Evolutionary conservation across 345 rosid species (phyloP).

Genomic region (Jatropha curcas): DNA sequence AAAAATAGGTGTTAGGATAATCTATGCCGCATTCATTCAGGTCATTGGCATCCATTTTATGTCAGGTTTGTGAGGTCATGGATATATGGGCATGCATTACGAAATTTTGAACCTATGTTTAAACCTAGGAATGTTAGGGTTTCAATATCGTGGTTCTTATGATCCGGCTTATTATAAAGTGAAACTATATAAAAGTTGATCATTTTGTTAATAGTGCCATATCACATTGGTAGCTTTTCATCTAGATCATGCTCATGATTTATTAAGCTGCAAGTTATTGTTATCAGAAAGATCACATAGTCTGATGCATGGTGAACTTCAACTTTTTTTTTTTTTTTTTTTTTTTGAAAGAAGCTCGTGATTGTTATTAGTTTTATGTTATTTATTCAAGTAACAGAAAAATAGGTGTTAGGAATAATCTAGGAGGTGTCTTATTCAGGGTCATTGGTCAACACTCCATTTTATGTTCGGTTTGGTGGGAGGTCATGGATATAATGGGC

Average conservation of each 20-base stretch:
- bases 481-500: too few species aligned
- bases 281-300: neutral
- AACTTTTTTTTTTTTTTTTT: neutral
- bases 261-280: neutral
- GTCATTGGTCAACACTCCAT: too few species aligned
- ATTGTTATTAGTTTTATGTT: too few species aligned
- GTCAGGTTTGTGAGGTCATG: neutral
- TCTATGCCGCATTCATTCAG: neutral
- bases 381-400: too few species aligned
- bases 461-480: too few species aligned
- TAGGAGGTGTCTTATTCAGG: too few species aligned
- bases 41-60: neutral
- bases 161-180: neutral
- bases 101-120: neutral
- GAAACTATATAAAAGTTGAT: neutral
- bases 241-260: neutral
- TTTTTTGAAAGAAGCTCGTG: too few species aligned
- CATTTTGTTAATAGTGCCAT: neutral
- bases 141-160: neutral
- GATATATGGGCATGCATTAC: neutral
- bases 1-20: neutral
- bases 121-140: neutral
- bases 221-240: neutral
- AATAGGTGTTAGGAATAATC: too few species aligned
- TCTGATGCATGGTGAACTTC: neutral